phyloP scores from a whole-genome alignment of 108 stramenopile species.

The Nitzschia sp. region DNA sequence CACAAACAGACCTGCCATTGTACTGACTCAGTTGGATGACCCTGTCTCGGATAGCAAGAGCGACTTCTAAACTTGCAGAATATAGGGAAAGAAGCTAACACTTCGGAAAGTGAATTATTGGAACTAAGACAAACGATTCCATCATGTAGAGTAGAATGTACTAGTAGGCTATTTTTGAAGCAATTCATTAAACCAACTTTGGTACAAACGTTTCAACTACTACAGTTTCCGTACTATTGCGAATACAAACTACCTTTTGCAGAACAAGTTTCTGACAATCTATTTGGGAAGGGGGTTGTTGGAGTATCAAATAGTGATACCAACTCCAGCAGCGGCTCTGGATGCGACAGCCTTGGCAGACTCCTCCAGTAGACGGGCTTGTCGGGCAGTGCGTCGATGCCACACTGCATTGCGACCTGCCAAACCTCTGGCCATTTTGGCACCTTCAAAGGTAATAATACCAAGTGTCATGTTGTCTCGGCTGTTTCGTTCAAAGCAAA shows the following conservation, averaged over 20 bases:
- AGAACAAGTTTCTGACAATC: too few relatives aligned
- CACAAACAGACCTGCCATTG: too few relatives aligned
- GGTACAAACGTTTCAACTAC: too few relatives aligned
- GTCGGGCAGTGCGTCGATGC: conserved; percentile 38
- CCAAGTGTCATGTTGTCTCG: conserved; percentile 82
- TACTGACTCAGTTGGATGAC: too few relatives aligned
- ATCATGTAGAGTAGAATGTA: too few relatives aligned
- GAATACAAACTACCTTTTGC: too few relatives aligned
- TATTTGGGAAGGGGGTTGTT: too few relatives aligned
- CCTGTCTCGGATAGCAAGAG: background rate
- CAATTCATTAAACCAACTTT: too few relatives aligned
- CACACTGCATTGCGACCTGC: conserved; percentile 30
- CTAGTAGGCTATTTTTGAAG: too few relatives aligned
- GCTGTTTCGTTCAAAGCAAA: conserved; percentile 70
- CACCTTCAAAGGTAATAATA: conserved; percentile 37
- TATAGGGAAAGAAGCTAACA: background rate
- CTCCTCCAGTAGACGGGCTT: conserved; percentile 23
- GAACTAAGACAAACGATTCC: too few relatives aligned
- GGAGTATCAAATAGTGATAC: conserved; percentile 9
- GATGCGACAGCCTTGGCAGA: conserved; percentile 28
- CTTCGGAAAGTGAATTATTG: too few relatives aligned
- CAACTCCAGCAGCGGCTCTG: conserved; percentile 29
- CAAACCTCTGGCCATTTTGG: conserved; percentile 26
- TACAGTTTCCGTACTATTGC: too few relatives aligned
- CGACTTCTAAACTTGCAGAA: background rate